Conservation (phyloP, 139 green algal genomes). For the Chlamydomonas incerta region DNA sequence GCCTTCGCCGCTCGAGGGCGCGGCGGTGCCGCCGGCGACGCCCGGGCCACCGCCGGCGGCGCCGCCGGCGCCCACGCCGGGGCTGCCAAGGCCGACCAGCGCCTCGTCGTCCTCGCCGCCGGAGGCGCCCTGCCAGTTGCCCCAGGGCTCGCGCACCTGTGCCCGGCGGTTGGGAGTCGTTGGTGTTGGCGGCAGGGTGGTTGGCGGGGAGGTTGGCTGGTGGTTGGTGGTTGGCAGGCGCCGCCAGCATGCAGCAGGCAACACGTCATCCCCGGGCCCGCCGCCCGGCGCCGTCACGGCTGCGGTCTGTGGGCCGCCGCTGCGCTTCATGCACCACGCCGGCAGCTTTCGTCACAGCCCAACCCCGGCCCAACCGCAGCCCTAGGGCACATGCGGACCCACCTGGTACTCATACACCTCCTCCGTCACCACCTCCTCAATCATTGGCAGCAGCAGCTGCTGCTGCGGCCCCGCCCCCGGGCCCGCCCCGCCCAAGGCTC, state of each 20-base stretch:
- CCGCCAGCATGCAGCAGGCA: too few relatives aligned
- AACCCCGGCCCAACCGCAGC: too few relatives aligned
- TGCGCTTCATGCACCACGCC: too few relatives aligned
- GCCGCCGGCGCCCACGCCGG: neutral
- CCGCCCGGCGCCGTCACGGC: too few relatives aligned
- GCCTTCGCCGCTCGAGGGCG: too few relatives aligned
- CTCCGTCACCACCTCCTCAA: conserved; percentile 67
- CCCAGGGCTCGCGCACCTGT: conserved; percentile 46
- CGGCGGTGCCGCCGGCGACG: neutral
- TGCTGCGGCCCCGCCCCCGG: neutral
- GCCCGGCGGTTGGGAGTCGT: too few relatives aligned
- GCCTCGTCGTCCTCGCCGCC: neutral
- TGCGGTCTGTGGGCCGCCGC: too few relatives aligned
- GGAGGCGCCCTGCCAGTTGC: conserved; percentile 25
- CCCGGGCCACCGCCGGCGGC: neutral
- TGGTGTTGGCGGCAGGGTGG: too few relatives aligned
- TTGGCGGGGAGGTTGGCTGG: too few relatives aligned
- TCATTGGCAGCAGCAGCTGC: neutral
- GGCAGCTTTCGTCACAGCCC: too few relatives aligned
- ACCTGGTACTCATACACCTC: conserved; percentile 71
- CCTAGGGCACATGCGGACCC: neutral
- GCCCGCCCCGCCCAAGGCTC: neutral
- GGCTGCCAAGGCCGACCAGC: neutral
- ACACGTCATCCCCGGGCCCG: too few relatives aligned
- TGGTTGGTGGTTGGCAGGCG: too few relatives aligned